A percentile compares a stretch with the other conserved stretches of the same genome.
Evolutionary conservation across 2,329 filamentous ascomycete species (phyloP).

Genomic region (Penicillium expansum): DNA sequence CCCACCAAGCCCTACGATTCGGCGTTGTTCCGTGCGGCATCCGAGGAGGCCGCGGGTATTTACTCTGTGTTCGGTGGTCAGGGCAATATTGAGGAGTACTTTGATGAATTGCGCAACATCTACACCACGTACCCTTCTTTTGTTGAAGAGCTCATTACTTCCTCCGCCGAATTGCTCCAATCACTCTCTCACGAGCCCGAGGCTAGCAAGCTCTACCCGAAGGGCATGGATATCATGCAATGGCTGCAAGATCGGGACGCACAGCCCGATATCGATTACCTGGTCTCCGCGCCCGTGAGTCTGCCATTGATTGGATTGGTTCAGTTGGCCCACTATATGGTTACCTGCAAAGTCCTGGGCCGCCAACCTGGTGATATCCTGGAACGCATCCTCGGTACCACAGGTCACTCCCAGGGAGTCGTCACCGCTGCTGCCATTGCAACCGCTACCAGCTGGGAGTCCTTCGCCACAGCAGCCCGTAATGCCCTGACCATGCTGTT

Average conservation of each 20-base stretch:
- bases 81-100: constrained; percentile 99
- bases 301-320: constrained; percentile 94
- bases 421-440: constrained; percentile 90
- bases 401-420: constrained; percentile 94
- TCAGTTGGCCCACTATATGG: constrained; percentile 91
- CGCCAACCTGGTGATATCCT: constrained; percentile 85
- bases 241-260: constrained; percentile 89
- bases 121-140: constrained; percentile 90
- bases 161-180: constrained; percentile 83
- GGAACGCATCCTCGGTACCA: constrained; percentile 80
- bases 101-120: constrained; percentile 90
- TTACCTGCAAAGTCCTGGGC: constrained; percentile 88
- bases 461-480: constrained; percentile 74
- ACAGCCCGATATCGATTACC: constrained; percentile 90
- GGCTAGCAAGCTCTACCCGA: constrained; percentile 93
- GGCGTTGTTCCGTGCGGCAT: constrained; percentile 82
- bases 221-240: constrained; percentile 90
- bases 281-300: constrained; percentile 92
- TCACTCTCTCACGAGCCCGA: constrained; percentile 76
- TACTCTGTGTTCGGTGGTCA: constrained; percentile 97
- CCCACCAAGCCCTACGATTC: constrained; percentile 91
- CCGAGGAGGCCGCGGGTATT: constrained; percentile 76
- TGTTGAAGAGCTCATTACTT: constrained; percentile 76
- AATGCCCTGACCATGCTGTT: constrained; percentile 90
- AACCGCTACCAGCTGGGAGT: constrained; percentile 88